These are phyloP conservation scores for Fusarium sp. DNA, from an alignment of 2,329 filamentous ascomycete species.

Conservation along the genomic window DNA sequence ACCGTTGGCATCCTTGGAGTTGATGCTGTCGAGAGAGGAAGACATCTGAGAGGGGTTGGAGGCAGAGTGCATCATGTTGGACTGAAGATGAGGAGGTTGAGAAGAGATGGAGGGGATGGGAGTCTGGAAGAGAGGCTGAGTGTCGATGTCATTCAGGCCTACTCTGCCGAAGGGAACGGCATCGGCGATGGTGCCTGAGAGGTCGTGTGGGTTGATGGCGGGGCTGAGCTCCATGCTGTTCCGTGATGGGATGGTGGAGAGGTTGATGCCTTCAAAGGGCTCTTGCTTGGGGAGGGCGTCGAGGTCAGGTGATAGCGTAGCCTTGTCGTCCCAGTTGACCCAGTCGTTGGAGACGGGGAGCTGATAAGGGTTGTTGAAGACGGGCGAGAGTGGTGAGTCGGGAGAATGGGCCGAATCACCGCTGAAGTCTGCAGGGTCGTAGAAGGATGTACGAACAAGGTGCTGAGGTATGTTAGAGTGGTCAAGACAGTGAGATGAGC, in stretches of 20 bases:
- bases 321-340: constrained; percentile 42
- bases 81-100: constrained; percentile 35
- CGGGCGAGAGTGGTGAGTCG: constrained; percentile 40
- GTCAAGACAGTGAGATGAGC: background rate
- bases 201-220: constrained; percentile 41
- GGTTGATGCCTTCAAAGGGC: constrained; percentile 40
- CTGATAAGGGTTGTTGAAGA: constrained; percentile 41
- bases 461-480: constrained; percentile 35
- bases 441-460: constrained; percentile 36
- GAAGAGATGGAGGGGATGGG: constrained; percentile 40
- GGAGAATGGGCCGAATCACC: constrained; percentile 41
- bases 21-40: constrained; percentile 9
- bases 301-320: constrained; percentile 40
- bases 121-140: constrained; percentile 41
- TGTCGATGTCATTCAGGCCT: constrained; percentile 41
- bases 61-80: constrained; percentile 30
- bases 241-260: constrained; percentile 38
- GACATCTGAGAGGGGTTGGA: constrained; percentile 34
- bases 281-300: constrained; percentile 41
- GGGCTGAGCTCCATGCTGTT: constrained; percentile 42
- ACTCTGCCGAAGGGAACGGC: constrained; percentile 40
- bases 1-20: constrained; percentile 30
- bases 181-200: constrained; percentile 37
- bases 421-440: constrained; percentile 42
- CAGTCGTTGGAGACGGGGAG: constrained; percentile 41